Conservation (phyloP, 306 rosid genomes). For the Parietaria judaica region DNA sequence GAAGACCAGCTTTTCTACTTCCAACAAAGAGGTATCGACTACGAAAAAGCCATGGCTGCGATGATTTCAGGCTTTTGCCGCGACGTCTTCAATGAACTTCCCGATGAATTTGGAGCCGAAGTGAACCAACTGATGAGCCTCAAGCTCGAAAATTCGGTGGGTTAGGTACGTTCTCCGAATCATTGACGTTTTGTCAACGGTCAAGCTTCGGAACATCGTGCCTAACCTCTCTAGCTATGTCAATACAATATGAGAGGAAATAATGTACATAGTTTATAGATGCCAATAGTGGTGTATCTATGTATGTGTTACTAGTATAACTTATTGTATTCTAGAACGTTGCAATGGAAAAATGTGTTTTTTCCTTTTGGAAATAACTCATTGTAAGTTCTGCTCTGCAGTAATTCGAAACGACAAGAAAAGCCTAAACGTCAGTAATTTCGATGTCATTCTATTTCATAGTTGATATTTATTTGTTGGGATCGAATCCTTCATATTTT, state of each 20-base stretch:
- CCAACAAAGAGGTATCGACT: slow-evolving; percentile 91
- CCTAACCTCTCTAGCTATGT: not conserved
- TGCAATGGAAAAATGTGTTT: not conserved
- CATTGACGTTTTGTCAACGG: slow-evolving; percentile 8
- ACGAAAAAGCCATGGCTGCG: slow-evolving; percentile 94
- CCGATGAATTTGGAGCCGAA: slow-evolving; percentile 92
- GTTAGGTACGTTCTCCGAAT: slow-evolving; percentile 31
- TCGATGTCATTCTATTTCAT: no score
- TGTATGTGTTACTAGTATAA: not conserved
- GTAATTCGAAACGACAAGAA: no score
- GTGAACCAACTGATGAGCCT: slow-evolving; percentile 92
- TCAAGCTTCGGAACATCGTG: slow-evolving; percentile 10
- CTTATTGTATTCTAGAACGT: not conserved
- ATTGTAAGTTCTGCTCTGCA: no score
- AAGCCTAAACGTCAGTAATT: no score
- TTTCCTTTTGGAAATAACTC: no score
- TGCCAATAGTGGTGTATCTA: not conserved
- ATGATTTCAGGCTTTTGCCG: slow-evolving; percentile 94
- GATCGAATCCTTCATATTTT: no score
- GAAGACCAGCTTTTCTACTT: slow-evolving; percentile 91
- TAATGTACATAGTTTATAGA: slow-evolving; percentile 22
- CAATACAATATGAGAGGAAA: not conserved
- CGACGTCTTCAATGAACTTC: slow-evolving; percentile 90
- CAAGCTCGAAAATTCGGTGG: slow-evolving; percentile 91
- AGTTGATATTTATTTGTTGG: no score